Conservation (phyloP, 2,329 filamentous ascomycete species). For the Exophiala sideris region DNA sequence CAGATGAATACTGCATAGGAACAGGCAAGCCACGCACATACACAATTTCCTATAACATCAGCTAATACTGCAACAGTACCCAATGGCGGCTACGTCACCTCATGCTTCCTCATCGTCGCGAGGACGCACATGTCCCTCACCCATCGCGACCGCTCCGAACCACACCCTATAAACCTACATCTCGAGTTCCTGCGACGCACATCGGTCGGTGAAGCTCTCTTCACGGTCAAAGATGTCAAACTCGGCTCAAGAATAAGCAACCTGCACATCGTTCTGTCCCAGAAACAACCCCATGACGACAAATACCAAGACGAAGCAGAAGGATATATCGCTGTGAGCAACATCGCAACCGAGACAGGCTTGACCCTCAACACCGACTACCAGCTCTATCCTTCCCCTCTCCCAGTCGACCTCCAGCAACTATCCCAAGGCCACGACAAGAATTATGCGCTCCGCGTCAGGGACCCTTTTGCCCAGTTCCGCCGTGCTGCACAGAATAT, state of each 20-base stretch:
- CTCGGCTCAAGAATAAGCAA: conserved; percentile 62
- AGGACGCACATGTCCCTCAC: conserved; percentile 56
- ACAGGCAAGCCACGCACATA: conserved; percentile 45
- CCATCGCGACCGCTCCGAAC: conserved; percentile 48
- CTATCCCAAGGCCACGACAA: conserved; percentile 32
- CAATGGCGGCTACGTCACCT: conserved; percentile 67
- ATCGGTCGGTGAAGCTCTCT: conserved; percentile 53
- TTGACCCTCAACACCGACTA: conserved; percentile 56
- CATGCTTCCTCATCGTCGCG: conserved; percentile 59
- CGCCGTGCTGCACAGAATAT: conserved; percentile 51
- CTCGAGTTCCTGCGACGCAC: conserved; percentile 65
- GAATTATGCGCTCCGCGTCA: conserved; percentile 45
- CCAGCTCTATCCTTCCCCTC: conserved; percentile 42
- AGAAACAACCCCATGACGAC: conserved; percentile 30
- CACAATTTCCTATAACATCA: background rate
- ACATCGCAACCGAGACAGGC: conserved; percentile 59
- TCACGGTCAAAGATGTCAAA: conserved; percentile 62
- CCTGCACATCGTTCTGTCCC: conserved; percentile 58
- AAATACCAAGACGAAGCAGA: conserved; percentile 49
- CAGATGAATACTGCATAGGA: conserved; percentile 63
- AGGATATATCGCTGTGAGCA: conserved; percentile 63
- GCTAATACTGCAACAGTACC: conserved; percentile 52
- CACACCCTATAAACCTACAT: conserved; percentile 62
- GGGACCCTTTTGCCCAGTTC: conserved; percentile 36
- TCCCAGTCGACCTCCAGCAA: conserved; percentile 30